Evolutionary conservation across 208 protist genomes (phyloP), one percentile per base, ranked within the genome.

Genomic region (Pavlovales sp.): DNA sequence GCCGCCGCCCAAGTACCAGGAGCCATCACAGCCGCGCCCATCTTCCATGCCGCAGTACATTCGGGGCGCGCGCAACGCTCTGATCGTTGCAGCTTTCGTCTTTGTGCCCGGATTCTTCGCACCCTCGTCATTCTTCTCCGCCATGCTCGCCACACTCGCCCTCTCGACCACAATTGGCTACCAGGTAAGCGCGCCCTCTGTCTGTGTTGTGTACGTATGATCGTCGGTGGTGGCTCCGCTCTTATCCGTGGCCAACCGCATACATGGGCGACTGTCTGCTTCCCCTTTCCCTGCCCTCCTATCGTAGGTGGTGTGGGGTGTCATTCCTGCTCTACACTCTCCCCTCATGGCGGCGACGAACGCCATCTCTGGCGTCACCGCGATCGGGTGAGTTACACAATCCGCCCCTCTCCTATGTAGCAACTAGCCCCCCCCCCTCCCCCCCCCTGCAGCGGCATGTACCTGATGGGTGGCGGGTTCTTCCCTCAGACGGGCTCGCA

Each of bases 311-410:
- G 42, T 86, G 82, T 34, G 34, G 66, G 39, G 46, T 57, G 96
- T 98, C 20, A 93, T 95, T 34, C 95, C 95, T 10, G 92, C 96
- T 0, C 95, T 98, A 7, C 96, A 98, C 90, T 94, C 95, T 2
- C 96, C 96, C 8, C 90, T 98, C 5, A 98, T 98, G 96, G 93
- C 94, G 0, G 93, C 96, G 18, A 98, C 96, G 36, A 98, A 98
- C 92, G 96, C 96, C 75, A 95, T 98, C 47, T 96, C 94, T 36
- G 92, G 92, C 36, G 91, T 96, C 82, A 93, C 88, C 32, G 81
- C 90, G 0, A 89, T 94, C 28, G 93, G n/a, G n/a, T n/a, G n/a
- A n/a, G n/a, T n/a, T n/a, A n/a, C n/a, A n/a, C n/a, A n/a, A n/a
- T n/a, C n/a, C n/a, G n/a, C n/a, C n/a, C n/a, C n/a, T n/a, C n/a